Base-by-base conservation (phyloP, 1,284 basidiomycete genomes). In the Papiliotrema laurentii region DNA sequence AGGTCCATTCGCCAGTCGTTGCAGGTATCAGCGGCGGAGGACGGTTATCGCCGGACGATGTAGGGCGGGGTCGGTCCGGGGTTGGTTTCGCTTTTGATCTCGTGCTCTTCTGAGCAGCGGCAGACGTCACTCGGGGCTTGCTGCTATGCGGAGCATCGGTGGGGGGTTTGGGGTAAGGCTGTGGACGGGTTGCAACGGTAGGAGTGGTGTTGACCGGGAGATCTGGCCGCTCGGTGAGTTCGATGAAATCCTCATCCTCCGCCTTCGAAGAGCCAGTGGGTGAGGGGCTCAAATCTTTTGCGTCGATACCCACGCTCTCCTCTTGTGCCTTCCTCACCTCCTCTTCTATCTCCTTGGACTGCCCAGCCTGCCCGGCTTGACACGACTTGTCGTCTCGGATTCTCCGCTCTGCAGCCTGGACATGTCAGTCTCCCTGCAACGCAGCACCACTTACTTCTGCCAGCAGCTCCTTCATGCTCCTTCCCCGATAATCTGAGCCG, bases 371-470 rank as follows among this genome's bases (percentile, higher is more conserved):
- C 10, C 45, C 48, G 5, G 64, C 57, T 2, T 79, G 84, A 64
- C 88, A 91, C 0, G 79, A 68, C 63, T 83, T 83, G 60, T 86
- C 83, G 60, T 92, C 89, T 19, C 74, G 74, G 3, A 78, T 75
- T 49, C 89, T 77, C 47, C 84, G 78, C 63, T 90, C 87, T 0
- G 89, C 89, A 39, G 89, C 89, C 88, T 91, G 61, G n/a, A n/a
- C 5, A 27, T n/a, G 19, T 44, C 31, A 52, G 50, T 5, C 19
- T 13, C 28, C 2, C 5, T 3, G 27, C 26, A 1, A 11, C 45
- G 22, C 2, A 18, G 22, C 26, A 34, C 48, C 24, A 74, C 83
- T 62, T 58, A 89, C 89, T 74, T 83, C 80, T 9, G 83, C 87
- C 14, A 87, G 81, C 36, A 89, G 73, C 66, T 92, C 84, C 51